Evolutionary conservation across 2,329 filamentous ascomycete genomes (phyloP), one percentile per base, ranked within the genome.

Genomic region (Penicillium nordicum): DNA sequence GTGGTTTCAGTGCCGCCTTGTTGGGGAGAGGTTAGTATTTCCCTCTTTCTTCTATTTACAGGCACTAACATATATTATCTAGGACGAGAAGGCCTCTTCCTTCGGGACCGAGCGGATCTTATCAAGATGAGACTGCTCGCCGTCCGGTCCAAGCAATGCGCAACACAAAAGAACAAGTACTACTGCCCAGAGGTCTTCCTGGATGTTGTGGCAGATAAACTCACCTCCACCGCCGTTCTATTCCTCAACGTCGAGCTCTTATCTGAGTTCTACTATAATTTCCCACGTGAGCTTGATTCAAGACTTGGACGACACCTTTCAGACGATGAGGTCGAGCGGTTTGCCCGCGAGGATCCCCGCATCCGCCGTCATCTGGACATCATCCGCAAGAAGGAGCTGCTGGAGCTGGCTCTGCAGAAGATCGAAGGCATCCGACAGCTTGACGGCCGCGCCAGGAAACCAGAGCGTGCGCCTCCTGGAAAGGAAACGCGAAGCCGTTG

Each of bases 231-330:
- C 0, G 93, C 94, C 2, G 94, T 99, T 9, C 84, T 99, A 0
- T 99, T 99, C 80, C 83, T 99, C 30, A 97, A 99, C 69, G 94
- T 97, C 11, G 95, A 99, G 77, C 83, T 99, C 21, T 84, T 99
- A 18, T 93, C 90, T 2, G 96, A 99, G 70, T 99, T 97, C 73
- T 97, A 96, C 78, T 96, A 97, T 77, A 92, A 94, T 71, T 99
- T 99, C 75, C 94, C 94, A 0, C 85, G 94, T 38, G 92, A 97
- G 71, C 83, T 99, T 12, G 94, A 99, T 72, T 79, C 88, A 57
- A 85, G 92, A 34, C 86, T 99, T 11, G 91, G 93, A 44, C 85
- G 91, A 27, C 88, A 91, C 66, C 81, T 97, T 58, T 84, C 85
- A 34, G 85, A 88, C 53, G 85, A 86, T 6, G 88, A 97, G 67